Base-by-base conservation (phyloP, 352 stramenopile species). In the Phytophthora megakarya region DNA sequence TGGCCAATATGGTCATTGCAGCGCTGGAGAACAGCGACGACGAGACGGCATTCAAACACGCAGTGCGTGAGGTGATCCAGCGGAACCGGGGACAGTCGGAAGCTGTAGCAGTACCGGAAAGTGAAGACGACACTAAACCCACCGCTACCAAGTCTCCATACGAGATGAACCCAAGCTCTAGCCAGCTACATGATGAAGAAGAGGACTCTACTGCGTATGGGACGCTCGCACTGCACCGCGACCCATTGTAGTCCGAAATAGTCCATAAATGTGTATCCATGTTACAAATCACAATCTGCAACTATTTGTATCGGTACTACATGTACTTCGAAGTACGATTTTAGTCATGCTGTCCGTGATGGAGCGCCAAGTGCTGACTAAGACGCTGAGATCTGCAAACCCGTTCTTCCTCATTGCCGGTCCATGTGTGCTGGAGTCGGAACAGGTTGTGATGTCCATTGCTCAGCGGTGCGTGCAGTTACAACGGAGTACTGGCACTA, bases 341-440 rank as follows among this genome's bases (percentile, higher is more conserved):
- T n/a, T n/a, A n/a, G n/a, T n/a, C n/a, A n/a, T n/a, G n/a, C n/a
- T n/a, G n/a, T n/a, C n/a, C n/a, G n/a, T 54, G 43, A 78, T 89
- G 70, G 67, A 86, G 63, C 76, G 84, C 42, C 78, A 57, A 1
- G 75, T 64, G 33, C 49, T 95, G 22, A 77, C 78, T 57, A 65
- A 72, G 45, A 73, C 66, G 47, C 73, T 95, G 50, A 83, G 86
- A 12, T 38, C 67, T 13, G 82, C 87, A 25, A 63, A 56, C 45
- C 85, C 87, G 35, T 95, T 95, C 72, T 95, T 95, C 67, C 75
- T 95, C 32, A 93, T 95, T 57, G 87, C 85, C 0, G 87, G 87
- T 0, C 85, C 87, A 38, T 94, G 87, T 62, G 87, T 93, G 30
- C 73, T 95, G 38, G 85, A 95, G 72, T 91, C 84, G 7, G 72